A percentile compares a stretch with the other conserved stretches of the same genome.
Conservation (phyloP, 2,329 filamentous ascomycete genomes). For the Beauveria brongniartii region DNA sequence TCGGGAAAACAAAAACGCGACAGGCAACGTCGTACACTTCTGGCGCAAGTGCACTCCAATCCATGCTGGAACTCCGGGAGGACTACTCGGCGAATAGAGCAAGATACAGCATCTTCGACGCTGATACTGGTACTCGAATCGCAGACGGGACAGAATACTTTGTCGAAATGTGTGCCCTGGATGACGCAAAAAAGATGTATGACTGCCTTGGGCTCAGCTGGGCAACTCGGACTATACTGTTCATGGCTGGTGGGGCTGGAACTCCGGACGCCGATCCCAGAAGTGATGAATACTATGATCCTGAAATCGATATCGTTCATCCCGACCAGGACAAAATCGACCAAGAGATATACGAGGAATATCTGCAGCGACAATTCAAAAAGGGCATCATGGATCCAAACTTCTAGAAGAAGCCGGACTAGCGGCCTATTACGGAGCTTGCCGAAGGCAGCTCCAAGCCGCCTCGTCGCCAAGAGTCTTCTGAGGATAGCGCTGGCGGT, state of each 20-base stretch:
- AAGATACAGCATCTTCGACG: neutral
- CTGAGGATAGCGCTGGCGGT: neutral
- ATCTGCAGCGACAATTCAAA: too few species aligned
- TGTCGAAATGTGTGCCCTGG: neutral
- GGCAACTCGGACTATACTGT: neutral
- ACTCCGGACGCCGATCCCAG: neutral
- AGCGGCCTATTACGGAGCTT: neutral
- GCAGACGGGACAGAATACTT: neutral
- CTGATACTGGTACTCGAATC: neutral
- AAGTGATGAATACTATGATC: neutral
- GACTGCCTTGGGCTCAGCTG: neutral
- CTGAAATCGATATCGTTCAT: neutral
- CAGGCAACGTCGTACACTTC: too few species aligned
- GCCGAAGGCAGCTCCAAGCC: neutral
- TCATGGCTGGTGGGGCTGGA: neutral
- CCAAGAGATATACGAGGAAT: too few species aligned
- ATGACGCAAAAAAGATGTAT: neutral
- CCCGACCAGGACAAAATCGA: neutral
- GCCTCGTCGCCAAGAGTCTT: neutral
- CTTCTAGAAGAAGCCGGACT: neutral
- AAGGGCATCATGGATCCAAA: neutral
- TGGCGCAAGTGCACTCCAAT: too few species aligned
- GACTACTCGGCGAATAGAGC: neutral
- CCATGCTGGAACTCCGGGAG: too few species aligned
- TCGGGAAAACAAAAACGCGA: neutral